These are phyloP conservation scores for Nicotiana tomentosiformis DNA, from an alignment of 257 asterid genomes.

Conservation along the genomic window DNA sequence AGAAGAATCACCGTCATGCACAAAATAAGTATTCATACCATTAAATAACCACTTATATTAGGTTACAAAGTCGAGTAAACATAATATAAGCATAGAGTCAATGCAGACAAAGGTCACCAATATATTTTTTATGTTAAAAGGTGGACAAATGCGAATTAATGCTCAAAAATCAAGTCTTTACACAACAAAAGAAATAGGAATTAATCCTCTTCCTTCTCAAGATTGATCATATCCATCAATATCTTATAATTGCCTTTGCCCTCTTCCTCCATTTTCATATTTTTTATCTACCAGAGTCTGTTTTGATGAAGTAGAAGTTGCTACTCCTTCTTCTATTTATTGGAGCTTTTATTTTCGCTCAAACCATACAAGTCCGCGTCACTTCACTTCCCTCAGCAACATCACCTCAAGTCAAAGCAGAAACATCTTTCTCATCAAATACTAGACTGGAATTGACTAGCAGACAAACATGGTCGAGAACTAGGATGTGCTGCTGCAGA, in stretches of 20 bases:
- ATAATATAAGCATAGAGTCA: neutral
- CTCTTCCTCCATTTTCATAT: neutral
- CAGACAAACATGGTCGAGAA: neutral
- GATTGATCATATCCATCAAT: constrained; percentile 16
- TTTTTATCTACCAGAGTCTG: neutral
- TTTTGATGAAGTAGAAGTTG: neutral
- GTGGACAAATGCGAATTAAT: neutral
- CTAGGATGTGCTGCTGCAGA: neutral
- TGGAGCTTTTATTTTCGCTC: neutral
- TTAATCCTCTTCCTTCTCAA: constrained; percentile 27
- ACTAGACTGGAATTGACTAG: neutral
- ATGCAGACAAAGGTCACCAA: neutral
- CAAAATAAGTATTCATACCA: neutral
- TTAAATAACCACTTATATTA: neutral
- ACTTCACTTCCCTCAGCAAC: neutral
- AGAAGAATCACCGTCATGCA: neutral
- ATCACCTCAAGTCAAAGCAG: neutral
- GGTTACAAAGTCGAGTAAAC: neutral
- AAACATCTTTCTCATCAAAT: neutral
- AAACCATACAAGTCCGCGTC: neutral
- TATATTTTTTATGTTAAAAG: neutral
- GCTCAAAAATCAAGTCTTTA: neutral
- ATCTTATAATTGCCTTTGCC: neutral
- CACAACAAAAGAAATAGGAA: neutral
- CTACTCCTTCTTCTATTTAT: neutral